These are phyloP conservation scores for Botrytis paeoniae DNA, from an alignment of 2,329 filamentous ascomycete species.

Conservation along the genomic window DNA sequence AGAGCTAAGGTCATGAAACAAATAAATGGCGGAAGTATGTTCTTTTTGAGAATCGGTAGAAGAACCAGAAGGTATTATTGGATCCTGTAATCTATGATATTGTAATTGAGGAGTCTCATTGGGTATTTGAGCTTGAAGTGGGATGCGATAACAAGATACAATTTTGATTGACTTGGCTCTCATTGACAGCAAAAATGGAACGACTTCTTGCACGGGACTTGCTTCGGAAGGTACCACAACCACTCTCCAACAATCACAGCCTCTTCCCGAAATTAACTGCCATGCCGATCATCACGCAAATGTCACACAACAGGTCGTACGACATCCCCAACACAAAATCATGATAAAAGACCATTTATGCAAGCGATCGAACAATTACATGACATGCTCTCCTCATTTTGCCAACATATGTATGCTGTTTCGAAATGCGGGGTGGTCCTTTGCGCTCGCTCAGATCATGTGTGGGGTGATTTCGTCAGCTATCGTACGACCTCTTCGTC, in stretches of 20 bases:
- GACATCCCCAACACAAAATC: not conserved
- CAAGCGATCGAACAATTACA: not conserved
- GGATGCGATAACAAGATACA: not conserved
- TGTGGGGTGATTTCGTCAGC: constrained; percentile 5
- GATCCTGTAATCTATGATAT: not conserved
- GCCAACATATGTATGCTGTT: not conserved
- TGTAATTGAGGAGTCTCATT: not conserved
- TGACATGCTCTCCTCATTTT: not conserved
- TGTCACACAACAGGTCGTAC: constrained; percentile 1
- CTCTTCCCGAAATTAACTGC: not conserved
- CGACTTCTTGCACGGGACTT: not conserved
- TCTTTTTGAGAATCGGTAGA: not conserved
- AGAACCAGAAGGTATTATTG: not conserved
- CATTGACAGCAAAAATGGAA: not conserved
- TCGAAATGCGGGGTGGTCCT: constrained; percentile 4
- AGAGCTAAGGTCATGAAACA: not conserved
- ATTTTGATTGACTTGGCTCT: not conserved
- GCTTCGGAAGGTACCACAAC: not conserved
- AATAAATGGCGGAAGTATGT: not conserved
- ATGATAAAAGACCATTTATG: not conserved
- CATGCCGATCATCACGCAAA: not conserved
- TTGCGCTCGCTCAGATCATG: constrained; percentile 4
- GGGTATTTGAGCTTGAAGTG: not conserved
- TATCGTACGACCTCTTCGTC: constrained; percentile 8
- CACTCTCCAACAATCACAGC: not conserved